Base-by-base conservation (phyloP, 306 rosid species). In the Cucumis sativus region DNA sequence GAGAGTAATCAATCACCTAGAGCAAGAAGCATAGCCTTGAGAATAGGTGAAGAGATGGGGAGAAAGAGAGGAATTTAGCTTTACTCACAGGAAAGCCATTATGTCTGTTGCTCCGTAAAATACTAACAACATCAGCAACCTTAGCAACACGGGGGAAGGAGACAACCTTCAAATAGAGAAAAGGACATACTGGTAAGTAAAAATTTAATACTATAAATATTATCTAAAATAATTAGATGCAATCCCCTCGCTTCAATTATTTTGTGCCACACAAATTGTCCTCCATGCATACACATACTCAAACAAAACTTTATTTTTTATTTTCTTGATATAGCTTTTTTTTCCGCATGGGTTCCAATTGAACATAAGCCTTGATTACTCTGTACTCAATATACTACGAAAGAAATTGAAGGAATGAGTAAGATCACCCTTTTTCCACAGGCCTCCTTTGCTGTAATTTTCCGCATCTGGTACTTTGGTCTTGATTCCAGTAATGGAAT, bases 381-480 rank as follows among this genome's bases (percentile, higher is more conserved):
- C 18, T 18, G 23, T 30, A 74, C 40, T 33, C 41, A 82, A 37
- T 51, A 72, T 28, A 40, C 43, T 10, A 43, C 13, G 4, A 49
- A 25, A 23, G 71, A 35, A 47, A 15, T 17, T 69, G 60, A 52
- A 52, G 37, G 70, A n/a, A 66, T 74, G 8, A 75, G 28, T 40
- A 76, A 52, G 74, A 73, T 87, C 58, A 95, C 99, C 97, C 96
- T 86, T 84, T 82, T 84, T 68, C 92, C 96, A 81, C 92, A 95
- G 84, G 97, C 97, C 79, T 92, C 97, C 83, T 85, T 95, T 65
- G 97, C 99, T 76, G 90, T 82, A 89, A 92, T 95, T 84, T 88
- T 92, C 76, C 97, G 91, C 99, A 95, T 90, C 86, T 90, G 91
- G 80, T 95, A 92, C 85, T 89, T 92, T 64, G 99, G 97, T 85